Percentiles rank a stretch among this genome's conserved stretches.
Evolutionary conservation across 2,329 filamentous ascomycete genomes (phyloP).

Genomic region (Diplodia sapinea): DNA sequence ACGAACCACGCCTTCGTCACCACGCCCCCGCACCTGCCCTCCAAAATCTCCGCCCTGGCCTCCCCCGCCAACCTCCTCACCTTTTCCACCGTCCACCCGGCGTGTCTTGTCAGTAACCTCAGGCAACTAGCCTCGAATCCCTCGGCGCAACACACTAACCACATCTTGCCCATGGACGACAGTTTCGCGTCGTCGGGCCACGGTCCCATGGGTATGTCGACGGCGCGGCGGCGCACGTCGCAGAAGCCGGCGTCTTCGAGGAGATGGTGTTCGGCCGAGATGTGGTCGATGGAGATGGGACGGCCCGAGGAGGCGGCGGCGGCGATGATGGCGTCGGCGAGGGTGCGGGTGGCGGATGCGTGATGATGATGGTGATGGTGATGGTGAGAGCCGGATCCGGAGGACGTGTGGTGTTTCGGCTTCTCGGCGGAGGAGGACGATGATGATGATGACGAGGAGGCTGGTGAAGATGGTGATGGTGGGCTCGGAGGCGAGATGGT

Average conservation of each 20-base stretch:
- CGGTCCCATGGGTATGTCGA: conserved; percentile 47
- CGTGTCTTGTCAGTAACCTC: conserved; percentile 44
- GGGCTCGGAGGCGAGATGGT: background rate
- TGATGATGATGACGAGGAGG: background rate
- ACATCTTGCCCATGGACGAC: conserved; percentile 51
- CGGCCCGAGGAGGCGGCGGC: conserved; percentile 50
- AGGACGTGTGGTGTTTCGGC: background rate
- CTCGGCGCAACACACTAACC: conserved; percentile 48
- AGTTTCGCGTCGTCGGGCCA: conserved; percentile 46
- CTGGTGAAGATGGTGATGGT: too few relatives aligned
- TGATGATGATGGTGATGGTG: background rate
- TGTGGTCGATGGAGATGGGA: conserved; percentile 52
- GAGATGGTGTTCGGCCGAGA: conserved; percentile 42
- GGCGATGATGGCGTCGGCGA: conserved; percentile 42
- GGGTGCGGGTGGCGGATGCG: conserved; percentile 36
- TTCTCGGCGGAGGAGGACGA: background rate
- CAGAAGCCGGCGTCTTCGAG: conserved; percentile 54
- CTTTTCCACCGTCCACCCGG: conserved; percentile 44
- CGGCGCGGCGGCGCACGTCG: conserved; percentile 49
- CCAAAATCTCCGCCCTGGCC: conserved; percentile 21
- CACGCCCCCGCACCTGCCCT: conserved; percentile 15
- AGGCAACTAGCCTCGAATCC: conserved; percentile 49
- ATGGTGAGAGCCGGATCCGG: too few relatives aligned
- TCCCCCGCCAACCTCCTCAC: conserved; percentile 34
- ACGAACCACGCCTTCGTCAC: conserved; percentile 25